These are phyloP conservation scores for Euphorbia celastroides DNA, from an alignment of 441 rosid genomes.

Conservation along the genomic window DNA sequence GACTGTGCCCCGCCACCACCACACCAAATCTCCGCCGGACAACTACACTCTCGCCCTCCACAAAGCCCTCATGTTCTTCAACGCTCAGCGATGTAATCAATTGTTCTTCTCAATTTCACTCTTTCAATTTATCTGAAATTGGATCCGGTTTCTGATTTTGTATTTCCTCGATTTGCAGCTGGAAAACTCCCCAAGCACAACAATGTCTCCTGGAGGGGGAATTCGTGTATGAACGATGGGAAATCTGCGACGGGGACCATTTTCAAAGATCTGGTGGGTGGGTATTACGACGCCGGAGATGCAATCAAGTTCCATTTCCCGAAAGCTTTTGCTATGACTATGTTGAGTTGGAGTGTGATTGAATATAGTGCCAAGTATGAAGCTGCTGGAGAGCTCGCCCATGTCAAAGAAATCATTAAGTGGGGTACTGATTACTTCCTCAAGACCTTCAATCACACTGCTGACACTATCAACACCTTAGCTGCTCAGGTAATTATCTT, in stretches of 20 bases:
- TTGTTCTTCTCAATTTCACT: background rate
- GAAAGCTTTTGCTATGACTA: constrained; percentile 70
- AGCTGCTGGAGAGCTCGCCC: constrained; percentile 79
- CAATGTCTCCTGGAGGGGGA: constrained; percentile 80
- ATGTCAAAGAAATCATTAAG: constrained; percentile 64
- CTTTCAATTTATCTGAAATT: background rate
- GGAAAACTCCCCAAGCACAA: constrained; percentile 71
- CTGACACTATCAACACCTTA: constrained; percentile 49
- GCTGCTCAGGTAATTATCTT: constrained; percentile 53
- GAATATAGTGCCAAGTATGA: constrained; percentile 89
- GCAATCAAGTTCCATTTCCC: constrained; percentile 89
- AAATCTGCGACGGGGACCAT: constrained; percentile 28
- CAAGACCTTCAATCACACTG: constrained; percentile 61
- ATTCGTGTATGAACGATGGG: constrained; percentile 70
- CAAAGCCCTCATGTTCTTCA: constrained; percentile 88
- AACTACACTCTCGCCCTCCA: constrained; percentile 78
- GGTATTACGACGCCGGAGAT: constrained; percentile 92
- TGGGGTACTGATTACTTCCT: constrained; percentile 79
- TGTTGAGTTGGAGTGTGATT: constrained; percentile 99
- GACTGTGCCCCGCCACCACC: constrained; percentile 61
- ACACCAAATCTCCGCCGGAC: constrained; percentile 37
- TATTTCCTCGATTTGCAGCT: constrained; percentile 37
- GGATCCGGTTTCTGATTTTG: background rate
- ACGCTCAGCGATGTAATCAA: constrained; percentile 67
- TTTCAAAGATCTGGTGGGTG: constrained; percentile 67